Evolutionary conservation across 192 early-diverging fungal genomes (phyloP).

Genomic region (Umbelopsis isabellina): DNA sequence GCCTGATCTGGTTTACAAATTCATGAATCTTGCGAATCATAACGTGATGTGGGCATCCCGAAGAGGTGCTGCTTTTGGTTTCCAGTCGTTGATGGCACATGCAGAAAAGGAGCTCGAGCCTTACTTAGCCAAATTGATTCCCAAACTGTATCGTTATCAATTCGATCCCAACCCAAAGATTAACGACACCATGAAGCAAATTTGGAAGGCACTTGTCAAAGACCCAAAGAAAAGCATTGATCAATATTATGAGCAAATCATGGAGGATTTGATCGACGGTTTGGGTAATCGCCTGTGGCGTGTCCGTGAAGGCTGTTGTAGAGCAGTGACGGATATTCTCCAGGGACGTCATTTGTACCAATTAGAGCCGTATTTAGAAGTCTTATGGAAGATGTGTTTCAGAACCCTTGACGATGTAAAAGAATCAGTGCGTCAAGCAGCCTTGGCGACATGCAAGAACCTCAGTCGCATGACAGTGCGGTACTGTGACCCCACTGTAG

Average conservation of each 20-base stretch:
- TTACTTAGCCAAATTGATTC: slow-evolving; percentile 75
- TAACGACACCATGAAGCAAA: slow-evolving; percentile 85
- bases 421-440: slow-evolving; percentile 84
- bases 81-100: slow-evolving; percentile 76
- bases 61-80: slow-evolving; percentile 87
- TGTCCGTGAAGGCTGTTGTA: slow-evolving; percentile 79
- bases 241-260: slow-evolving; percentile 78
- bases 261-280: slow-evolving; percentile 76
- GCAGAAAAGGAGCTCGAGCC: slow-evolving; percentile 84
- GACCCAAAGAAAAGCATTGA: slow-evolving; percentile 72
- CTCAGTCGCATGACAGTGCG: slow-evolving; percentile 82
- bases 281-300: slow-evolving; percentile 86
- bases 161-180: slow-evolving; percentile 92
- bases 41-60: slow-evolving; percentile 91
- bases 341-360: slow-evolving; percentile 69
- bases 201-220: slow-evolving; percentile 81
- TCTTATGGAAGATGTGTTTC: slow-evolving; percentile 91
- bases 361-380: slow-evolving; percentile 75
- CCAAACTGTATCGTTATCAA: slow-evolving; percentile 85
- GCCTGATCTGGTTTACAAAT: slow-evolving; percentile 91
- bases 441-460: slow-evolving; percentile 77
- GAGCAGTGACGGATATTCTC: slow-evolving; percentile 75
- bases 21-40: slow-evolving; percentile 92
- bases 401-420: slow-evolving; percentile 93
- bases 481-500: slow-evolving; percentile 78